Conservation (phyloP, 78 protist species). For the Dictyostelium firmibasis region DNA sequence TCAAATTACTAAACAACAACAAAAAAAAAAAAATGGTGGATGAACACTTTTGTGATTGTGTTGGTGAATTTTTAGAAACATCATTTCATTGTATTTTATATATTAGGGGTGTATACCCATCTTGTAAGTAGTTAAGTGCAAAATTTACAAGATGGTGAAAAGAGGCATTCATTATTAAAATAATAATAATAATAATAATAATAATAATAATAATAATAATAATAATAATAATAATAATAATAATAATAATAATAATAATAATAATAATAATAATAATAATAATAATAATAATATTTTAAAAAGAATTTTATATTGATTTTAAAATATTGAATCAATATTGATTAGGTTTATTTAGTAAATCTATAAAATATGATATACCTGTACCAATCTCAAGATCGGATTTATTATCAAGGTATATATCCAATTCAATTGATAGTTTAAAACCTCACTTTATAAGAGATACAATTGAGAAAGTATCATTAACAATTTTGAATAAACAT, state of each 20-base stretch:
- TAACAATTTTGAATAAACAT: slow-evolving; percentile 14
- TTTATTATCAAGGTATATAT: slow-evolving; percentile 7
- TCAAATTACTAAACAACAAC: no score
- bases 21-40: background rate
- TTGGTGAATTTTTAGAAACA: slow-evolving; percentile 42
- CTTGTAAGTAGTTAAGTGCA: slow-evolving; percentile 2
- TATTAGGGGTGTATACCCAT: slow-evolving; percentile 43
- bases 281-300: no score
- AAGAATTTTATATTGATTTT: no score
- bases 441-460: background rate
- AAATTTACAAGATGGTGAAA: background rate
- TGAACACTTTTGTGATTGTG: slow-evolving; percentile 1
- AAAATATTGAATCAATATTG: no score
- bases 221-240: no score
- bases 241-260: no score
- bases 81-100: slow-evolving; percentile 41
- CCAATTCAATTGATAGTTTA: slow-evolving; percentile 13
- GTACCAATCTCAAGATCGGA: slow-evolving; percentile 28
- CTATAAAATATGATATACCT: slow-evolving; percentile 54
- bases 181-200: background rate
- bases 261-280: no score
- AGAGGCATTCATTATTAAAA: background rate
- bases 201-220: no score
- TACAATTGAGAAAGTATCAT: slow-evolving; percentile 6
- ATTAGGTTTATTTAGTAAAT: slow-evolving; percentile 44